Evolutionary conservation across 345 rosid genomes (phyloP).

Genomic region (Adansonia digitata): DNA sequence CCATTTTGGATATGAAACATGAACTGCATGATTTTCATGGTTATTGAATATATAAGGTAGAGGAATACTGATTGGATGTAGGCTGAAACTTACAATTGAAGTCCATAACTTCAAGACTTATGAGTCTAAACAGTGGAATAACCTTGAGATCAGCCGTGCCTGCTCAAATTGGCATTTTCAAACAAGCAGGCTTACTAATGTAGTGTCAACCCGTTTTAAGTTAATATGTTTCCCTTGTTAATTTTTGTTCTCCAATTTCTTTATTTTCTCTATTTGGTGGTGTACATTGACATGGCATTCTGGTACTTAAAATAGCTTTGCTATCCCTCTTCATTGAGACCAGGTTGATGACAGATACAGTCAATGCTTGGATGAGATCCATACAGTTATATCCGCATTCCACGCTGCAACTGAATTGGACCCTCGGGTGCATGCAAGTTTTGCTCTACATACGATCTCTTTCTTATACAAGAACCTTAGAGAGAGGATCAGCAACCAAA

Average conservation of each 20-base stretch:
- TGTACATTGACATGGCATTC: neutral
- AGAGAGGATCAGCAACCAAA: conserved; percentile 80
- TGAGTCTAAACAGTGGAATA: neutral
- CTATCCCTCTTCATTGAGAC: neutral
- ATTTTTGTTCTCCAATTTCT: neutral
- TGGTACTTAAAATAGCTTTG: neutral
- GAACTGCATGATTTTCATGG: neutral
- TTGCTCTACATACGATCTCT: conserved; percentile 71
- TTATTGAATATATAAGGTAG: neutral
- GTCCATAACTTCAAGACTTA: neutral
- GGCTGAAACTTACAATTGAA: neutral
- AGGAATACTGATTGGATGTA: neutral
- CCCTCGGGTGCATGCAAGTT: conserved; percentile 71
- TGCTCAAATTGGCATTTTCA: neutral
- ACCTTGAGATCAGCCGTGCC: neutral
- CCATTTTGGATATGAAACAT: neutral
- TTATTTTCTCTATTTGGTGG: too few relatives aligned
- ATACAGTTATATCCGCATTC: conserved; percentile 87
- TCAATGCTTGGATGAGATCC: conserved; percentile 87
- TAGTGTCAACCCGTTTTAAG: neutral
- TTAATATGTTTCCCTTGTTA: neutral
- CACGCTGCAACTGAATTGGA: conserved; percentile 91
- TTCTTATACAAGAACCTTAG: conserved; percentile 66
- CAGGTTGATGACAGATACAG: conserved; percentile 85
- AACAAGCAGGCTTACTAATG: neutral